phyloP scores from a whole-genome alignment of 345 rosid genomes.

The Clausena lansium region DNA sequence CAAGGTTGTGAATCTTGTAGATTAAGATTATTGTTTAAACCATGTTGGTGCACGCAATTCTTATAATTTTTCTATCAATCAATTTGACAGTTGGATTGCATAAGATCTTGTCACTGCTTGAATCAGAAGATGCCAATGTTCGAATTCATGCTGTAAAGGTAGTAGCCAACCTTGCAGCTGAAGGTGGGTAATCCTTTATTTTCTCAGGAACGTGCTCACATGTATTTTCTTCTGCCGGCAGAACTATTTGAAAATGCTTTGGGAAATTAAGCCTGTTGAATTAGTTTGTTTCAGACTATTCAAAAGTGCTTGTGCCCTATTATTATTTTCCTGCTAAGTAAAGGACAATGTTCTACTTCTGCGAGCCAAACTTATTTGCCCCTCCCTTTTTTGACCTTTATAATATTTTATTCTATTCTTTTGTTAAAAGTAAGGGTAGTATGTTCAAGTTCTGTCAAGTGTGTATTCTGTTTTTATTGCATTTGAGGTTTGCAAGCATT shows the following conservation, averaged over 20 bases:
- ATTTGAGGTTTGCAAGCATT: too few species aligned
- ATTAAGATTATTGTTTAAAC: not conserved
- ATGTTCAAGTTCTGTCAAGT: not conserved
- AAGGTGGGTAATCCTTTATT: constrained; percentile 49
- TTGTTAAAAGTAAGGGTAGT: not conserved
- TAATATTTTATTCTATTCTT: not conserved
- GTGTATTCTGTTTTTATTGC: too few species aligned
- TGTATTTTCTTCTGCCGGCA: not conserved
- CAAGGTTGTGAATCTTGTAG: constrained; percentile 57
- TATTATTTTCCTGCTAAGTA: not conserved
- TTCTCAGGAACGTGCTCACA: not conserved
- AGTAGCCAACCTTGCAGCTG: constrained; percentile 97
- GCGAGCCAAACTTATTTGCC: not conserved
- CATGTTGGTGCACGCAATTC: not conserved
- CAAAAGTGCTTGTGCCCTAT: not conserved
- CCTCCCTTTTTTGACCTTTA: not conserved
- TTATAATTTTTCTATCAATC: constrained; percentile 15
- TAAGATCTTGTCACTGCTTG: constrained; percentile 79
- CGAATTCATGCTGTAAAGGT: constrained; percentile 97
- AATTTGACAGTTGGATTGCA: constrained; percentile 71
- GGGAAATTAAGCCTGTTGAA: not conserved
- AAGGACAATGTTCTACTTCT: not conserved
- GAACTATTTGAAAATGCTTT: not conserved
- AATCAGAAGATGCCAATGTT: constrained; percentile 92
- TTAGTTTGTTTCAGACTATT: not conserved